Base-by-base conservation (phyloP, 805 yeast genomes). In the Candida montana region DNA sequence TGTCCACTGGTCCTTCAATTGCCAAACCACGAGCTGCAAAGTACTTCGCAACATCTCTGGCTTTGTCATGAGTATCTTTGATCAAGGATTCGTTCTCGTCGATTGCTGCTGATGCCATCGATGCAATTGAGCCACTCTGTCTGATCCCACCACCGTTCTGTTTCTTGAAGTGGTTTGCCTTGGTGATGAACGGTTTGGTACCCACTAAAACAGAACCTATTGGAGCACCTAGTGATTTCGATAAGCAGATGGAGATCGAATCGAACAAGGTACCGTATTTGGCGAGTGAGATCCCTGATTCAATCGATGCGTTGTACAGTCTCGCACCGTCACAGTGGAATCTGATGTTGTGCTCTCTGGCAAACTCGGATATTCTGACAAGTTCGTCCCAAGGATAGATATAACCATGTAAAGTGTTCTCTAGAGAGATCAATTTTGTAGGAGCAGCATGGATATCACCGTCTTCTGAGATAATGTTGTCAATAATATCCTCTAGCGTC, bases 271-370 rank as follows among this genome's bases (percentile, higher is more conserved):
- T 68, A 50, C 95, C 85, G 61, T 81, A 88, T 52, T 86, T 85
- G 17, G 62, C 65, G 40, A 90, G 63, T 10, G 87, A 63, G 12
- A 51, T 40, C 2, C 57, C 60, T 7, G 87, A 73, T 24, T 74
- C 90, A 10, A 74, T 83, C 29, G 79, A 70, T 8, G 96, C 96
- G 57, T 90, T 88, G 90, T 95, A 89, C 38, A 90, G 65, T 53
- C 98, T 75, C n/a, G 97, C 98, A 48, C 97, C 98, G 60, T 90
- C 98, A 53, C 89, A 77, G 56, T 91, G 97, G 51, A 89, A 61
- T 42, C 68, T 72, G 41, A 86, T 63, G 41, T 68, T 70, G 51
- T 80, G 70, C 23, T 65, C 73, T 40, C 71, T 68, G 48, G 91
- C 86, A 72, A 85, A 90, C 32, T 65, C 71, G 33, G 83, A 73